Base-by-base conservation (phyloP, 352 stramenopile genomes). In the Pythium chondricola region DNA sequence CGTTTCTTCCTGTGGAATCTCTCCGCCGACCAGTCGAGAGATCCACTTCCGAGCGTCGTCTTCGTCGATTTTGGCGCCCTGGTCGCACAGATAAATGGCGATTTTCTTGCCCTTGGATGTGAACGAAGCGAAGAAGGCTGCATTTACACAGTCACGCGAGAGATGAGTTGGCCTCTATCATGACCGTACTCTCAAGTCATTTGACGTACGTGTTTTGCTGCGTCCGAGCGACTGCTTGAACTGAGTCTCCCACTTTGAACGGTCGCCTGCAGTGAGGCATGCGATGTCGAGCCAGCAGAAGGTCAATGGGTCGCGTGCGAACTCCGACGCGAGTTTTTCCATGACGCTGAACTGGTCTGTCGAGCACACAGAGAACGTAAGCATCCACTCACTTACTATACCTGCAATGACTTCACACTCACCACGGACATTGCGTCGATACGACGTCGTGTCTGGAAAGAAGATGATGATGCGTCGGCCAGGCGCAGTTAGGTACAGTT, bases 241-340 rank as follows among this genome's bases (percentile, higher is more conserved):
- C 40, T 87, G 75, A 14, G 49, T 41, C 18, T 66, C 27, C 80
- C 80, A 91, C 7, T 71, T 67, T 17, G 31, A 20, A 0, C 58
- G 68, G 30, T 78, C 67, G 10, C 57, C 45, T 3, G 50, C 9
- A 1, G 64, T 27, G 11, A 67, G 49, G 18, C 50, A 38, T 16
- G 61, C 57, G 22, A 89, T 25, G 46, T 93, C 74, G 17, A 83
- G 40, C 83, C 83, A 93, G 48, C 71, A 88, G 48, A 90, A 88
- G 4, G 74, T 88, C 13, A 93, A 37, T 8, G 83, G 79, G 48
- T 93, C 83, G 24, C 63, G 70, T 21, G 71, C 67, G 48, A 89
- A 88, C 51, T 87, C 77, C 9, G 52, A 65, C 3, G 79, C 72
- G 0, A 88, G 60, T 26, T 74, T 83, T 39, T 90, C 78, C 10